phyloP scores from a whole-genome alignment of 768 basidiomycete species.

The Mycena albidolilacea region DNA sequence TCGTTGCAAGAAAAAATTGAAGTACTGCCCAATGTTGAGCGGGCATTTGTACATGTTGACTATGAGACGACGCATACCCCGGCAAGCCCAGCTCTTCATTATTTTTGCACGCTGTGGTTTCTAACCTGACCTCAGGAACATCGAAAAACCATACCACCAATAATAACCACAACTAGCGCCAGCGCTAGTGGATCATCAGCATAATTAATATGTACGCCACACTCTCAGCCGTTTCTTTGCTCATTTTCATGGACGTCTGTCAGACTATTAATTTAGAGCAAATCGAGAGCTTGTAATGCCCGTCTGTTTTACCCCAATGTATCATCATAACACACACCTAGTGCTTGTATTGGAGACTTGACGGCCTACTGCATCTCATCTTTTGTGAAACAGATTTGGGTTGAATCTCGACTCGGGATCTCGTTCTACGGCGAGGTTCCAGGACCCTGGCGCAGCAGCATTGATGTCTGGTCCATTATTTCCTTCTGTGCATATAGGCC shows the following conservation, averaged over 20 bases:
- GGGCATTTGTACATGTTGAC: constrained; percentile 96
- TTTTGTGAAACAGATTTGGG: neutral
- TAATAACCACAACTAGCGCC: constrained; percentile 38
- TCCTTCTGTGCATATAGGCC: neutral
- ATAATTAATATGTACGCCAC: constrained; percentile 19
- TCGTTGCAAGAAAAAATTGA: constrained; percentile 92
- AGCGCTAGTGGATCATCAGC: neutral
- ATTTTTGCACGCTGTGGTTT: constrained; percentile 12
- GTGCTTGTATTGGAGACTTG: constrained; percentile 7
- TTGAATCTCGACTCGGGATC: neutral
- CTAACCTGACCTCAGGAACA: constrained; percentile 57
- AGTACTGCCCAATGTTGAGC: constrained; percentile 88
- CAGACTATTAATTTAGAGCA: constrained; percentile 24
- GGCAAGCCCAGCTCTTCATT: constrained; percentile 46
- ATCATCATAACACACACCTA: neutral
- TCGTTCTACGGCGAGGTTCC: neutral
- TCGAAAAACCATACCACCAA: constrained; percentile 55
- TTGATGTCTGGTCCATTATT: neutral
- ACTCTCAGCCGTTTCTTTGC: neutral
- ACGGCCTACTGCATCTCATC: neutral
- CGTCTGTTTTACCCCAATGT: neutral
- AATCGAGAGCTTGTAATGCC: neutral
- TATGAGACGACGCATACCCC: constrained; percentile 89
- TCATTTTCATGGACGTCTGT: neutral
- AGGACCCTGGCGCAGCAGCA: neutral